Base-by-base conservation (phyloP, 768 basidiomycete genomes). In the Pholiota microspora region DNA sequence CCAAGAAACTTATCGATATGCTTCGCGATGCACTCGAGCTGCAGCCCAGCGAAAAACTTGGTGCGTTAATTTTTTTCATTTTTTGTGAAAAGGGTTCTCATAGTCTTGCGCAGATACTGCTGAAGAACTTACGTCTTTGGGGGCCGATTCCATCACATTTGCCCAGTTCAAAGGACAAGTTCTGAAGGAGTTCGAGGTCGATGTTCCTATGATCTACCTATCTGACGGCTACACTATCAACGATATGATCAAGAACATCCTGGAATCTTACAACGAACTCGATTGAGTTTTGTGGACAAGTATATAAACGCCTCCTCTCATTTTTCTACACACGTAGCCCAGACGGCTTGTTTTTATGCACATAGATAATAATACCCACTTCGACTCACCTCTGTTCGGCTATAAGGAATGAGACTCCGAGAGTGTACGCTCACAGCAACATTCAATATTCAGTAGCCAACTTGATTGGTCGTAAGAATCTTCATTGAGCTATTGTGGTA, bases 141-240 rank as follows among this genome's bases (percentile, higher is more conserved):
- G 70, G 4, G 63, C 68, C 8, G 71, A 71, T 51, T 73, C 70
- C 0, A 73, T 73, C 48, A 64, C 68, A 2, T 73, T 71, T 52
- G 68, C 67, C 4, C 70, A 73, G 53, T 64, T 71, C 51, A 67
- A 68, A 16, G 64, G 63, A n/a, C 62, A 66, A 38, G 60, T 71
- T 34, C 38, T 67, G 36, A 70, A 67, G 46, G 63, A 68, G 45
- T 56, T 71, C 15, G 67, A 64, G 35, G 62, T 71, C n/a, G 69
- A 70, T 15, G 61, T 73, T 44, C 71, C 71, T 2, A 57, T 68
- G 57, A 55, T 64, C 32, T 72, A 64, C 48, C 59, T 72, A 2
- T 70, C 71, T 1, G 69, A 72, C 36, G 61, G 63, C 7, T 69
- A 65, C 57, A 58, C 66, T 23, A 63, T 71, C 44, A 60, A 57